Evolutionary conservation across 805 yeast species (phyloP), one percentile per base, ranked within the genome.

Genomic region (Lachancea meyersii): DNA sequence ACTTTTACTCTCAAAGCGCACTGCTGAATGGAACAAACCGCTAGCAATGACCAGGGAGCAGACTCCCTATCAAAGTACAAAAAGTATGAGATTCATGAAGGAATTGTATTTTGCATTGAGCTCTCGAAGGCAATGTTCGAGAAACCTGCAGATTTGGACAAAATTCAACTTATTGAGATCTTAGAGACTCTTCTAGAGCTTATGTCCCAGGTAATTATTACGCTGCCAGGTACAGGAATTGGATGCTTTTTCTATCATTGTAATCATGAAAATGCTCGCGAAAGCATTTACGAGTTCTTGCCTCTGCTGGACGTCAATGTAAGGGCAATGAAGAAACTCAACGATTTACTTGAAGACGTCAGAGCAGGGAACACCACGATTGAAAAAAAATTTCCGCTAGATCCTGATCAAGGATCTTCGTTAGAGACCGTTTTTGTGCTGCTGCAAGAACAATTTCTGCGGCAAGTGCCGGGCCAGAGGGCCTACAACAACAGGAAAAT

Each of bases 181-280:
- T 54, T 89, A 14, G 69, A 69, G 11, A 71, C 83, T 1, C 67
- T 85, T 5, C 67, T 72, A 40, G 78, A 76, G n/a, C 64, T 86
- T 27, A 74, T 87, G 64, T 69, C 80, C 3, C 81, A 78, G 38
- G 66, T 86, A 44, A 77, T 83, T 1, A 77, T 83, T 26, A 71
- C 82, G 0, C 62, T 76, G 30, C 86, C 88, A 1, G 68, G 70
- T 35, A 82, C 91, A 1, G 89, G 86, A 0, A 67, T 86, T 20
- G 97, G 96, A 0, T 75, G 88, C 36, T 76, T 80, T 53, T 56
- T 83, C 13, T 77, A 75, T 62, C 77, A 75, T 55, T 74, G 75
- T 60, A 53, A 48, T 40, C 66, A 41, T 42, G 63, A 70, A 0
- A 63, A 61, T 22, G 50, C 61, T 39, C 59, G 65, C n/a, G 48